Evolutionary conservation across 495 filamentous ascomycete species (phyloP), one percentile per base, ranked within the genome.

Genomic region (Aspergillus haitiensis): DNA sequence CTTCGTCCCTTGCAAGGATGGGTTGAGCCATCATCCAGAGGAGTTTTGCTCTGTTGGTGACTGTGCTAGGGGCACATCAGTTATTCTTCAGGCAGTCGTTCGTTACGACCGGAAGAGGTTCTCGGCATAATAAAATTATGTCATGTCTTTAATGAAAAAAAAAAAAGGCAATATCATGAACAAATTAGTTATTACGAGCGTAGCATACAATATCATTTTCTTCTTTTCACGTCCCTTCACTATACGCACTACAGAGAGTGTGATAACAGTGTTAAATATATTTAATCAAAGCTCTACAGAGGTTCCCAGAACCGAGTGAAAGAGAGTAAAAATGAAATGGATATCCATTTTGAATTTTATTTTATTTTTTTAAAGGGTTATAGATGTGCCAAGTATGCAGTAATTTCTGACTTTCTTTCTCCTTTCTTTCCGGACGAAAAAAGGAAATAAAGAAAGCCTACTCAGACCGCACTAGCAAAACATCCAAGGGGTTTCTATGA

Each of bases 1-100:
- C 50, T 88, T 89, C 62, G 82, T 87, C 37, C 85, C 85, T 9
- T 85, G 82, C 59, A 79, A 81, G 61, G 84, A 87, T 69, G 86
- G 86, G 6, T 68, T 88, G 15, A 85, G 82, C 57, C 86, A 88
- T 69, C 85, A 88, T 71, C 84, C 86, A 10, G 74, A 74, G 27
- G 86, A 88, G 65, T 87, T 82, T 59, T 82, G 78, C 44, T 82
- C 76, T 58, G 78, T 78, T 13, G 81, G 86, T 53, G 84, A 87
- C 63, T 89, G 86, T 71, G 78, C 78, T n/a, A 75, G 81, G 16
- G 85, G 86, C 12, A 81, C 84, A 48, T 82, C 86, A 55, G 80
- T 88, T n/a, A 74, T 88, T 55, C 55, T 86, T 64, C 81, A 84
- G 55, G 80, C 82, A 52, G 81, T 88, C 51, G 59, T 88, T 52